Base-by-base conservation (phyloP, 805 yeast genomes). In the Hanseniaspora jakobsenii region DNA sequence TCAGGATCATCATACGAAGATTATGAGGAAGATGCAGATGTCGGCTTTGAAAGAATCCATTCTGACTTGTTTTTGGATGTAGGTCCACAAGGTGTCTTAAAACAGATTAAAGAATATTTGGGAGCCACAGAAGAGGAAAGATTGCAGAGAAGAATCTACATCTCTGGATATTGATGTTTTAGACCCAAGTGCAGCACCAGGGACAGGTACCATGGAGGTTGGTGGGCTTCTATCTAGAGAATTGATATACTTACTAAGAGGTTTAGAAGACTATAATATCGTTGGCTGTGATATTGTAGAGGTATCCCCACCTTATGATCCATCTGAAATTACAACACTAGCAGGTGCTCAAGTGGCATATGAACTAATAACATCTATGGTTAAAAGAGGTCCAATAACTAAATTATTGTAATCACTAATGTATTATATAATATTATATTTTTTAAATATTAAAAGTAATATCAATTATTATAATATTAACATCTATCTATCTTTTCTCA, bases 281-380 rank as follows among this genome's bases (percentile, higher is more conserved):
- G 76, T 81, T 3, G 89, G 89, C 18, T 84, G 80, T 12, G 91
- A 81, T 53, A 69, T 81, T 24, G 89, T 81, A 3, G 89, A 81
- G 58, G 84, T 78, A 10, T 67, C 77, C 26, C 84, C 84, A 5
- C 70, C 75, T 10, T 78, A 63, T 55, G 85, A 78, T 56, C 67
- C 66, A 47, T 76, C 79, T 1, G 84, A 78, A 53, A 66, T 77
- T 29, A 78, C 85, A 1, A 68, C 80, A 16, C 67, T 80, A 10
- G 79, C 78, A 50, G 84, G 79, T 3, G 79, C 85, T 0, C 84
- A 78, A 59, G 71, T 77, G 26, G 81, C 77, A 1, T 81, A 63
- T 60, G 93, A 82, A 58, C 53, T 82, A 32, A 59, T 81, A 43
- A 79, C 91, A 12, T 72, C 74, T 48, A 81, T 82, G 84, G 86